Base-by-base conservation (phyloP, 2,329 filamentous ascomycete genomes). In the Orbilia quercus region DNA sequence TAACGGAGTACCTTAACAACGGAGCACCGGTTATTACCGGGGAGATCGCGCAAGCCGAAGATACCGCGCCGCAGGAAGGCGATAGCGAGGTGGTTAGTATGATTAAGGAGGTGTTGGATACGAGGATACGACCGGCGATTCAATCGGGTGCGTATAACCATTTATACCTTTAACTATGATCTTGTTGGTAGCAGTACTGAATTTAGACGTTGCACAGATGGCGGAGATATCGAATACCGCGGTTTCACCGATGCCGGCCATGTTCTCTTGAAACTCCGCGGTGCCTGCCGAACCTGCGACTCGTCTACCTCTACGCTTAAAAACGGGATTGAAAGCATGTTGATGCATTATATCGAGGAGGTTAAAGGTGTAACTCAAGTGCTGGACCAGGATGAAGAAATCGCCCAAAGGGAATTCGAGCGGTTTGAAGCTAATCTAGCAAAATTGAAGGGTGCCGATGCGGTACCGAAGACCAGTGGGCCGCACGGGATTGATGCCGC, bases 21-120 rank as follows among this genome's bases (percentile, higher is more conserved):
- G 94, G 94, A 5, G 89, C 94, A 81, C 84, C 86, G 22, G 88
- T 98, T 59, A 93, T 98, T 1, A 87, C 87, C 70, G 79, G 86
- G 75, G 51, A 82, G 84, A 53, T 82, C 86, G 71, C 23, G 74
- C 57, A 38, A 75, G 72, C 7, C 73, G 78, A 70, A 82, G 83
- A 25, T 82, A 86, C 78, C 82, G 82, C 67, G 81, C 81, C 54
- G 12, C 82, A 83, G 12, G 83, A 84, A 75, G 86, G 87, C 74
- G 95, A 99, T 80, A 90, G 89, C 76, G 95, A 99, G 82, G 91
- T 97, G 9, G 90, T 99, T 7, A 90, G 92, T 70, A 98, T 98
- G 95, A 98, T 99, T 82, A 96, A 98, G 83, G 95, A 99, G 82
- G 84, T 99, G 31, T 84, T 99, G 36, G 95, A 99, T 82, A 99